A percentile compares a stretch with the other conserved stretches of the same genome.
Evolutionary conservation across 208 protist species (phyloP).

Genomic region (Wallacemonas sp.): DNA sequence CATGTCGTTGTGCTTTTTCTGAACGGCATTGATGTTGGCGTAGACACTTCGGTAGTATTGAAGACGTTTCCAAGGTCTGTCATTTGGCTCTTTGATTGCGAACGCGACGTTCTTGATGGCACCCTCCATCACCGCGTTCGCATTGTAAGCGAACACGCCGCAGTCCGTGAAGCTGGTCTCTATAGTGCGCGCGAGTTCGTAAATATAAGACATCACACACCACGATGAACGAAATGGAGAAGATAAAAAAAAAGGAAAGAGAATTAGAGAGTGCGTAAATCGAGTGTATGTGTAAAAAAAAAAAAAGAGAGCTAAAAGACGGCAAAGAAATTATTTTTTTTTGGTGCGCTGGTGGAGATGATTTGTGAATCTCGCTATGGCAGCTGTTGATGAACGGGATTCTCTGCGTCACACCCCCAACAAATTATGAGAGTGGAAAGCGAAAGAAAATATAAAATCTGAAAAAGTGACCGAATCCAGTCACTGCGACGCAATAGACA

Average conservation of each 20-base stretch:
- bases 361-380: no score
- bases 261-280: background rate
- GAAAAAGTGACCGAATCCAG: no score
- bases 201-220: slow-evolving; percentile 29
- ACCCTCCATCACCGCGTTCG: slow-evolving; percentile 18
- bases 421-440: no score
- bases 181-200: slow-evolving; percentile 9
- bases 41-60: slow-evolving; percentile 4
- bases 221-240: background rate
- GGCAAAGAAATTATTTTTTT: no score
- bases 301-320: no score
- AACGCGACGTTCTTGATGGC: slow-evolving; percentile 16
- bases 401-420: no score
- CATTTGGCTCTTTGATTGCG: background rate
- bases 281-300: no score
- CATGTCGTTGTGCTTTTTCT: background rate
- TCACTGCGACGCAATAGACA: no score
- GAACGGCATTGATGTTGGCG: background rate
- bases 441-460: no score
- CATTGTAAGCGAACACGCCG: slow-evolving; percentile 15
- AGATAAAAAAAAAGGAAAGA: slow-evolving; percentile 9
- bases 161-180: slow-evolving; percentile 6
- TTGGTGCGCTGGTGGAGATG: no score
- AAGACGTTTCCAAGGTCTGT: background rate
- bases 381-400: no score